Evolutionary conservation across 139 green algal species (phyloP).

Genomic region (Micractinium conductrix): DNA sequence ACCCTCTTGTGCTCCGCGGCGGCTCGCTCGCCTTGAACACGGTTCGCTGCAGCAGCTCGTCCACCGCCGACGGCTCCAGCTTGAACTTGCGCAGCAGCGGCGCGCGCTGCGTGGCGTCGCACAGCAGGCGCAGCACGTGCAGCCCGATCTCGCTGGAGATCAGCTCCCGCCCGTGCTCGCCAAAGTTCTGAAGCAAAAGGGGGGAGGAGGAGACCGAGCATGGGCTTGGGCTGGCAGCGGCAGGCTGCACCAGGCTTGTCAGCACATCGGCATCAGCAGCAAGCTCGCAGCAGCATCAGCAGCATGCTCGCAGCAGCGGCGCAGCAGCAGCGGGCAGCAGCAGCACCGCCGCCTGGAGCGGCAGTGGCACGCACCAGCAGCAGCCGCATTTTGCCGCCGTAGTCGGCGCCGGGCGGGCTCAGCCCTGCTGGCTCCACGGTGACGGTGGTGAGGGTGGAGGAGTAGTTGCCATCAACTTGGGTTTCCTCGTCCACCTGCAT

Average conservation of each 20-base stretch:
- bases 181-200: slow-evolving; percentile 79
- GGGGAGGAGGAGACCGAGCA: not conserved
- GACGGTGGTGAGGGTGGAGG: slow-evolving; percentile 53
- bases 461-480: slow-evolving; percentile 41
- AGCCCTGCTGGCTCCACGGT: slow-evolving; percentile 71
- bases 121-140: slow-evolving; percentile 75
- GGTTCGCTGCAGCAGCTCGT: slow-evolving; percentile 48
- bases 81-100: not conserved
- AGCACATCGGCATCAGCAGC: not conserved
- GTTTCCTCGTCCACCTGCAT: slow-evolving; percentile 41
- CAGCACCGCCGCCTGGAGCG: not conserved
- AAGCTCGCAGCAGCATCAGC: not conserved
- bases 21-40: slow-evolving; percentile 64
- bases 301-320: not conserved
- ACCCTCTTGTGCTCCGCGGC: not conserved
- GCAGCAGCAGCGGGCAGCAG: not conserved
- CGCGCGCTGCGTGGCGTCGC: slow-evolving; percentile 20
- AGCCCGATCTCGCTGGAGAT: slow-evolving; percentile 87
- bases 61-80: slow-evolving; percentile 5
- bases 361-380: slow-evolving; percentile 55
- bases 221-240: not conserved
- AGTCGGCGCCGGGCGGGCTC: not conserved
- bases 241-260: not conserved
- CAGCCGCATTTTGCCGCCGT: slow-evolving; percentile 58
- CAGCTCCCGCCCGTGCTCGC: slow-evolving; percentile 92